Evolutionary conservation across 768 basidiomycete genomes (phyloP), one percentile per base, ranked within the genome.

Genomic region (Tulasnella sp.): DNA sequence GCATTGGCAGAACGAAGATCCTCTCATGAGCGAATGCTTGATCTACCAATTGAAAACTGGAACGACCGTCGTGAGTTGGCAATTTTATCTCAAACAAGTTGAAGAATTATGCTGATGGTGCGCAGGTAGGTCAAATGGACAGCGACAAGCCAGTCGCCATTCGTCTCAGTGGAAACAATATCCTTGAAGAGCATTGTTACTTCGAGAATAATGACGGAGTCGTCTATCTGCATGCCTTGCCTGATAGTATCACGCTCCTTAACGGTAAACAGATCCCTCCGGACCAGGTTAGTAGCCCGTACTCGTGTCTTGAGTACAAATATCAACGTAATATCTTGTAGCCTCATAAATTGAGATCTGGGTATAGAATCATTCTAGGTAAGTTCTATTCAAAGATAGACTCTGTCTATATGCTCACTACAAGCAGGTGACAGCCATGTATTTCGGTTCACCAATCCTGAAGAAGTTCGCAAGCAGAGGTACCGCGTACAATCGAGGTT

Each of bases 331-430:
- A 45, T 57, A 39, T 13, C 5, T 55, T 58, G 15, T 56, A 72
- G 84, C 73, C 81, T 10, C 77, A 85, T 64, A 89, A 87, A 67
- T 76, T 99, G 40, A 79, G 83, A 32, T 91, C 92, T 48, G 95
- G 95, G 31, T 98, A 83, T 65, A 86, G 95, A 27, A 87, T 99
- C 61, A 99, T 99, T 63, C 76, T 99, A 45, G 93, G 86, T 87
- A 60, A 53, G 75, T 67, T 22, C 12, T 20, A n/a, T 15, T 7
- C 22, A 5, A 40, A 25, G 19, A 53, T 53, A 25, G n/a, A 10
- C 25, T 12, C 27, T 6, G 44, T 34, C 48, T 55, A 19, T 27
- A 35, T 47, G 15, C 45, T 47, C 52, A 16, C 48, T 51, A 37
- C 19, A 37, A 49, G 41, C 54, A 88, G 87, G 93, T 48, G 92